Conservation (phyloP, 148 eudicot species). For the Silene uniflora region DNA sequence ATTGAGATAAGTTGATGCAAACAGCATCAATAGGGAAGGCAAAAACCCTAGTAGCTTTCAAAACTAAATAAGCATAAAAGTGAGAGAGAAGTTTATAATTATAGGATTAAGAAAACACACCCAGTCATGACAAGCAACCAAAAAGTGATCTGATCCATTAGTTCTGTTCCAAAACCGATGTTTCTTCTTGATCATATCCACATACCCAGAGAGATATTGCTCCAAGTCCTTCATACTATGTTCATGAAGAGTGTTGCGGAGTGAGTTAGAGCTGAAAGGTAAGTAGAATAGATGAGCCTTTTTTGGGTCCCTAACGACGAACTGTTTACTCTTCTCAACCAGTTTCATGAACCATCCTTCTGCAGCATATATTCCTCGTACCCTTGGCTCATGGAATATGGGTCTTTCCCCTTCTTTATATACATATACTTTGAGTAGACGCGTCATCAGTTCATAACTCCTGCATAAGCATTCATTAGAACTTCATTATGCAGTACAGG, state of each 20-base stretch:
- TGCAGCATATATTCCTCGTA: constrained; percentile 70
- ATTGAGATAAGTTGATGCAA: background rate
- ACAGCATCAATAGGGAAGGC: background rate
- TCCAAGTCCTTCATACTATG: constrained; percentile 39
- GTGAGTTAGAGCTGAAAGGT: constrained; percentile 54
- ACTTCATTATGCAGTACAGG: background rate
- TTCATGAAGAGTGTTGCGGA: constrained; percentile 37
- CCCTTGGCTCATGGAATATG: constrained; percentile 58
- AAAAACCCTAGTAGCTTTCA: too few species aligned
- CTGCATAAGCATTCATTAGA: constrained; percentile 30
- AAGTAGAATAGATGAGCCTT: constrained; percentile 78
- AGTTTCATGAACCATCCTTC: constrained; percentile 92
- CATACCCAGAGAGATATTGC: constrained; percentile 47
- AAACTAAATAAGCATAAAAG: background rate
- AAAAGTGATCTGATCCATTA: constrained; percentile 70
- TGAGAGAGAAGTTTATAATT: background rate
- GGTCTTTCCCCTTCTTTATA: constrained; percentile 83
- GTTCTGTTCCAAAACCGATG: constrained; percentile 65
- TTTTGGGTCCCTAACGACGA: constrained; percentile 52
- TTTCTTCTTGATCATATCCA: constrained; percentile 40
- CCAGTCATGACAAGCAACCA: constrained; percentile 93
- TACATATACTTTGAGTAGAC: constrained; percentile 50
- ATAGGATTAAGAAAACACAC: constrained; percentile 32
- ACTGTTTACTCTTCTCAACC: constrained; percentile 49
- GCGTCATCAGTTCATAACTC: constrained; percentile 77